Conservation (phyloP, 371 early-diverging fungal genomes). For the Nematocida minor region DNA sequence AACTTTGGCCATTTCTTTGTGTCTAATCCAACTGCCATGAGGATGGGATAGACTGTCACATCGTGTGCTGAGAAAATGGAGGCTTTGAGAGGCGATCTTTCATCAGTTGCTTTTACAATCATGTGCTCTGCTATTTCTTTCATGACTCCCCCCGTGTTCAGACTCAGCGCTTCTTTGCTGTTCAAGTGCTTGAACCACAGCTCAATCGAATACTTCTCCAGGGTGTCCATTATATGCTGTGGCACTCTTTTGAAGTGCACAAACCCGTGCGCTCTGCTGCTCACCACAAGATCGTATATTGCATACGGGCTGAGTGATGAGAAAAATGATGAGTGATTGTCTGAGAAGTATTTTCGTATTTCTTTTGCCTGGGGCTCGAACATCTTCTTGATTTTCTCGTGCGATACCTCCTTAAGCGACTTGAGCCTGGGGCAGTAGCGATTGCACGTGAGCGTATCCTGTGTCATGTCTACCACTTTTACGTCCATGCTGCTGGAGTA, state of each 20-base stretch:
- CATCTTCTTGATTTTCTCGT: background rate
- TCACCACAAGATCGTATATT: constrained; percentile 41
- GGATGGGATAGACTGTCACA: constrained; percentile 44
- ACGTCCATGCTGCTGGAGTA: constrained; percentile 4
- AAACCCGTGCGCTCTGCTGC: constrained; percentile 40
- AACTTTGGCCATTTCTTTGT: constrained; percentile 39
- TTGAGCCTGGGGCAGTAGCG: constrained; percentile 43
- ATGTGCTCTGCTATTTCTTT: constrained; percentile 39
- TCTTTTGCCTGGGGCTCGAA: constrained; percentile 8
- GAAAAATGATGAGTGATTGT: background rate
- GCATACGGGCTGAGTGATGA: constrained; percentile 40
- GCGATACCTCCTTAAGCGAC: constrained; percentile 8
- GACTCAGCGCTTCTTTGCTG: constrained; percentile 7
- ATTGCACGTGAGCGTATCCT: constrained; percentile 30
- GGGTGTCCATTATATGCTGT: background rate
- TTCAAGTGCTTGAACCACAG: constrained; percentile 52
- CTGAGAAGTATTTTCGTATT: constrained; percentile 36
- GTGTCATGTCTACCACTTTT: constrained; percentile 24
- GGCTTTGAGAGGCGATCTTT: background rate
- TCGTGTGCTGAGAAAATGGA: constrained; percentile 51
- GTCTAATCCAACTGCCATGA: constrained; percentile 22
- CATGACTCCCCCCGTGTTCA: constrained; percentile 35
- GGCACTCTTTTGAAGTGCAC: constrained; percentile 10
- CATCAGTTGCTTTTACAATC: constrained; percentile 3
- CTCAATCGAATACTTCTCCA: constrained; percentile 41